A percentile compares a stretch with the other conserved stretches of the same genome.
These are phyloP conservation scores for Udeniomyces megalosporus DNA, from an alignment of 768 basidiomycete genomes.

Conservation along the genomic window DNA sequence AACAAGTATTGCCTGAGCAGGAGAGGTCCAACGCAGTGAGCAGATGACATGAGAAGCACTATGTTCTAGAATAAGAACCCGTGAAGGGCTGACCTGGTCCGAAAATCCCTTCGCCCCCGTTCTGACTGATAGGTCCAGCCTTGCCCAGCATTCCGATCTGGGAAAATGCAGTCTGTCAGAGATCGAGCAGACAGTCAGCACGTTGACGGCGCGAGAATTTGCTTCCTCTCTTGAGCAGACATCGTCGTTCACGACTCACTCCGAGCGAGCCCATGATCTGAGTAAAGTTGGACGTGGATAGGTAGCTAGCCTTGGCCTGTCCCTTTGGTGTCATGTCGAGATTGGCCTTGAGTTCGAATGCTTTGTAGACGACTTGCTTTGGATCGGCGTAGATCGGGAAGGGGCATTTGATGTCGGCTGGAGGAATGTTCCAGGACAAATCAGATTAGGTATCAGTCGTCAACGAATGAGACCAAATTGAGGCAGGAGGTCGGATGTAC, in stretches of 20 bases:
- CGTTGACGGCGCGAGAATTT: background rate
- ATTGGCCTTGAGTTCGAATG: background rate
- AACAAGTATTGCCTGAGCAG: too few relatives aligned
- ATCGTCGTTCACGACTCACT: background rate
- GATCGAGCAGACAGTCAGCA: background rate
- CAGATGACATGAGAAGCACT: too few relatives aligned
- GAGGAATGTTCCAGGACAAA: background rate
- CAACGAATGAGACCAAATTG: background rate
- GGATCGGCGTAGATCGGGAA: slow-evolving; percentile 1
- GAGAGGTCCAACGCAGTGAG: too few relatives aligned
- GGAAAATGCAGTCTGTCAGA: too few relatives aligned
- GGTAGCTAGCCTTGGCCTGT: too few relatives aligned
- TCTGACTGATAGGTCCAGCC: background rate
- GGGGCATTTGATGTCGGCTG: background rate
- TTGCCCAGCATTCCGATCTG: too few relatives aligned
- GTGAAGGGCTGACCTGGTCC: background rate
- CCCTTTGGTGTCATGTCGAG: background rate
- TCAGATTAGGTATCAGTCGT: too few relatives aligned
- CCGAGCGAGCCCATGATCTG: background rate
- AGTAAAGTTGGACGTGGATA: background rate
- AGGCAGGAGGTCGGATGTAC: background rate
- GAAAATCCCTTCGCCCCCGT: background rate
- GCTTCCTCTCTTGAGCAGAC: too few relatives aligned
- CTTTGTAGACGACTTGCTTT: background rate
- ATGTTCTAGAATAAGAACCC: too few relatives aligned